Base-by-base conservation (phyloP, 768 basidiomycete genomes). In the Fistulinella prunicolor region DNA sequence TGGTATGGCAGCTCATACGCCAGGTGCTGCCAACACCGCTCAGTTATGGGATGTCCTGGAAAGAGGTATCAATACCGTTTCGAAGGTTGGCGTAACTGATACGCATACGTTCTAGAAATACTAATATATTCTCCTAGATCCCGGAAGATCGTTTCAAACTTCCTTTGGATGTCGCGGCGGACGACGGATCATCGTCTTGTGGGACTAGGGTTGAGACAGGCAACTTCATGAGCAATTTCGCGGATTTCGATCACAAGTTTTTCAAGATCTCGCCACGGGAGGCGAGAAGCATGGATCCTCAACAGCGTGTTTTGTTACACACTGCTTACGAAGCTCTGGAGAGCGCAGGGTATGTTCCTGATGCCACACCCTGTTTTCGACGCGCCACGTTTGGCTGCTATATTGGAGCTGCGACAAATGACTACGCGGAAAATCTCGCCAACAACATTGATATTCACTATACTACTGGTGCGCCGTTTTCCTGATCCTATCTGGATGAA, bases 241-340 rank as follows among this genome's bases (percentile, higher is more conserved):
- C 78, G 51, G 70, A 72, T 41, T 89, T 89, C 56, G 87, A 89
- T 61, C 72, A 85, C 60, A 71, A 67, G 61, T 86, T 86, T 60
- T 89, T 89, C 72, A 80, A 77, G 35, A 77, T 86, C 38, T 85
- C 81, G 34, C 86, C 87, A 2, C 77, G 86, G 6, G 86, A 89
- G 64, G 86, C 87, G 13, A 78, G 69, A 50, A 79, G 72, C 61
- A 88, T 88, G 85, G 84, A 88, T 57, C 86, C 87, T 7, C 86
- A 88, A 54, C 85, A 87, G 53, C 76, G 86, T 5, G 55, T 89
- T 28, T 68, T 89, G 5, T 72, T 89, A 14, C 84, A 83, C 32
- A 73, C 78, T 3, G 83, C 82, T 5, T 78, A 85, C 44, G 76
- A 84, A 47, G 86, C 86, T 0, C 70, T 89, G 4, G 85, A 88